Percentiles rank a stretch among this genome's conserved stretches.
Conservation (phyloP, 2,329 filamentous ascomycete genomes). For the Alternaria sp. region DNA sequence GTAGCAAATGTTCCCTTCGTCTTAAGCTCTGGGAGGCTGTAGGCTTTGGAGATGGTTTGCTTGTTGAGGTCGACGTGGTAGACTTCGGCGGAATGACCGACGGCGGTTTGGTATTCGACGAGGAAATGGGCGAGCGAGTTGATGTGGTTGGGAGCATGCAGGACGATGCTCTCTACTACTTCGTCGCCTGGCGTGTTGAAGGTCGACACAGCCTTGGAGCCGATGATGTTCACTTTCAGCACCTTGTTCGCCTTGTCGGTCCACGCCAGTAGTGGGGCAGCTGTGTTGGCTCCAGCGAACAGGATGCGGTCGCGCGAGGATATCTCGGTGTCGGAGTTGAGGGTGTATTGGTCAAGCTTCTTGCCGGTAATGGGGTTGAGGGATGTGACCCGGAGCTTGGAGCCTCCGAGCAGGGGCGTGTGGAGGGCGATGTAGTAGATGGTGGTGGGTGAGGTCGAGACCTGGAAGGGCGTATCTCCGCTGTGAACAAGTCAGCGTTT, state of each 20-base stretch:
- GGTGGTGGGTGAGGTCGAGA: slow-evolving; percentile 71
- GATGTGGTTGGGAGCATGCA: slow-evolving; percentile 77
- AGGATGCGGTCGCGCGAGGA: slow-evolving; percentile 70
- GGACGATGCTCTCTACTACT: slow-evolving; percentile 60
- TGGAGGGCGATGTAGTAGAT: slow-evolving; percentile 82
- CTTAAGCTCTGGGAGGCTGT: slow-evolving; percentile 75
- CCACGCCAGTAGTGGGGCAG: slow-evolving; percentile 79
- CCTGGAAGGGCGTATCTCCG: slow-evolving; percentile 77
- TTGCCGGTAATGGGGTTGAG: slow-evolving; percentile 77
- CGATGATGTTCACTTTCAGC: slow-evolving; percentile 75
- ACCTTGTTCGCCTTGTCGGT: slow-evolving; percentile 68
- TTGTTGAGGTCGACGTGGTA: slow-evolving; percentile 81
- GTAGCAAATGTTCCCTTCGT: slow-evolving; percentile 80
- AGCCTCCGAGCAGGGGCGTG: slow-evolving; percentile 67
- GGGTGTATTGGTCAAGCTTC: slow-evolving; percentile 73
- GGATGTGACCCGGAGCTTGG: slow-evolving; percentile 77
- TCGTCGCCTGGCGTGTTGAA: slow-evolving; percentile 55
- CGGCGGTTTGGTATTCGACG: slow-evolving; percentile 76
- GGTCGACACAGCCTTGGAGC: slow-evolving; percentile 54
- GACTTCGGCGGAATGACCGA: slow-evolving; percentile 81
- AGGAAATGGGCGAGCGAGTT: slow-evolving; percentile 83
- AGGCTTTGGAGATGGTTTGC: slow-evolving; percentile 75
- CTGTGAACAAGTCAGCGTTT: slow-evolving; percentile 48
- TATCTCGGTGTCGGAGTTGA: slow-evolving; percentile 79
- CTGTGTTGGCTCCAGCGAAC: slow-evolving; percentile 78